A percentile compares a stretch with the other conserved stretches of the same genome.
Conservation (phyloP, 306 rosid genomes). For the Mimosa pudica region DNA sequence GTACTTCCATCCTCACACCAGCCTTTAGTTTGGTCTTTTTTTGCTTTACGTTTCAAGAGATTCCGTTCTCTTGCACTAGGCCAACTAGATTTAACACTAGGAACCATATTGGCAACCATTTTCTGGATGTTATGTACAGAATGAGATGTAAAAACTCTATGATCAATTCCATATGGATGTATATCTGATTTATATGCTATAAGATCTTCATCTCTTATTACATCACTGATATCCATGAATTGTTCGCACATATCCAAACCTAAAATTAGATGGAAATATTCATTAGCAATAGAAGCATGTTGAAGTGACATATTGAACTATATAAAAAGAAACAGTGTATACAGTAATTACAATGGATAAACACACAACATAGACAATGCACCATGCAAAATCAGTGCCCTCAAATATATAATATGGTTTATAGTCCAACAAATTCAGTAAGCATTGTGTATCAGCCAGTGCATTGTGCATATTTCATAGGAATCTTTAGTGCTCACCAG, state of each 20-base stretch:
- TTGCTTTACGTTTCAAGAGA: conserved; percentile 95
- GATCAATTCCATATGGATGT: conserved; percentile 64
- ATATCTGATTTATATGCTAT: conserved; percentile 61
- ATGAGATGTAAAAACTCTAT: conserved; percentile 64
- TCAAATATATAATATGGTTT: neutral
- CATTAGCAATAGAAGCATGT: conserved; percentile 25
- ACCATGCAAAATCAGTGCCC: conserved; percentile 2
- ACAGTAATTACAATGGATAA: conserved; percentile 6
- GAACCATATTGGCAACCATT: conserved; percentile 91
- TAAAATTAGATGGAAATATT: conserved; percentile 40
- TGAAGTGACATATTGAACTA: conserved; percentile 5
- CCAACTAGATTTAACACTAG: conserved; percentile 78
- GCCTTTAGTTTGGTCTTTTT: conserved; percentile 85
- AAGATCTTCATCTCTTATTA: conserved; percentile 96
- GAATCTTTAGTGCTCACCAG: neutral
- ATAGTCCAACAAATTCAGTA: neutral
- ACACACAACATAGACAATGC: conserved; percentile 18
- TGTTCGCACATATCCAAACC: conserved; percentile 94
- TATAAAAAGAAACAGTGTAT: conserved; percentile 1
- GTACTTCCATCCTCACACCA: conserved; percentile 85
- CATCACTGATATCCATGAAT: conserved; percentile 96
- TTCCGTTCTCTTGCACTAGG: conserved; percentile 93
- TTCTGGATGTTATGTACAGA: conserved; percentile 80
- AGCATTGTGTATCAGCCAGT: neutral
- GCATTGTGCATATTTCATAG: neutral